Base-by-base conservation (phyloP, 2,329 filamentous ascomycete species). In the Colletotrichum tofieldiae region DNA sequence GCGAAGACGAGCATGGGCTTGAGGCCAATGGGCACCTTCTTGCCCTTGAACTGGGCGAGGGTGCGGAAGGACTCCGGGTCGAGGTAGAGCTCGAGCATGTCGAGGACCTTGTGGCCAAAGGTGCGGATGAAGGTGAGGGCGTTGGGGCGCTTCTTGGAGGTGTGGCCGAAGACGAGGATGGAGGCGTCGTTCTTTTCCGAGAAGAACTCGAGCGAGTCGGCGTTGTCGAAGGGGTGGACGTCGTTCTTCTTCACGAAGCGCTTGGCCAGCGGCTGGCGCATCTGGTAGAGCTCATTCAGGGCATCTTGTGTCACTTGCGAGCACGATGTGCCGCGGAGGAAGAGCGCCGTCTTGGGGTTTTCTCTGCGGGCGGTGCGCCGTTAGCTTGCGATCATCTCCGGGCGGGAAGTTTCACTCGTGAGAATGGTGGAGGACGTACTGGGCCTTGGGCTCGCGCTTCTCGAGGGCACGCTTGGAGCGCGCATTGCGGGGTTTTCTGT, bases 211-310 rank as follows among this genome's bases (percentile, higher is more conserved):
- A 98, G 89, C 65, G 93, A 96, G 37, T 92, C 87, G 75, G 93
- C 86, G 81, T 97, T 95, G 82, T 98, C 96, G 83, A 99, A 99
- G 2, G 96, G 96, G 83, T 96, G 95, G 78, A 98, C 93, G 77
- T 91, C 88, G 84, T 99, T 99, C 87, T 98, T 98, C 89, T 98
- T 99, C 84, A 91, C 94, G 86, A 99, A 98, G 77, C 95, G 95
- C 83, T 97, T 93, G 75, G 92, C 92, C 73, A 96, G 88, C 2
- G 95, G 95, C 79, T 93, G 92, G 78, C 96, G 95, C 79, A 99
- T 87, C 60, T 94, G 90, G 83, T 94, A 90, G 68, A 99, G 89
- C 78, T 98, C 96, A 76, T 91, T 93, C 74, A 98, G 87, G 70
- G 94, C 94, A 77, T 96, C 92, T 83, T 97, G 92, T 69, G 95